Percentiles rank a stretch among this genome's conserved stretches.
phyloP scores from a whole-genome alignment of 1,284 basidiomycete species.

The Apiotrichum siamense region DNA sequence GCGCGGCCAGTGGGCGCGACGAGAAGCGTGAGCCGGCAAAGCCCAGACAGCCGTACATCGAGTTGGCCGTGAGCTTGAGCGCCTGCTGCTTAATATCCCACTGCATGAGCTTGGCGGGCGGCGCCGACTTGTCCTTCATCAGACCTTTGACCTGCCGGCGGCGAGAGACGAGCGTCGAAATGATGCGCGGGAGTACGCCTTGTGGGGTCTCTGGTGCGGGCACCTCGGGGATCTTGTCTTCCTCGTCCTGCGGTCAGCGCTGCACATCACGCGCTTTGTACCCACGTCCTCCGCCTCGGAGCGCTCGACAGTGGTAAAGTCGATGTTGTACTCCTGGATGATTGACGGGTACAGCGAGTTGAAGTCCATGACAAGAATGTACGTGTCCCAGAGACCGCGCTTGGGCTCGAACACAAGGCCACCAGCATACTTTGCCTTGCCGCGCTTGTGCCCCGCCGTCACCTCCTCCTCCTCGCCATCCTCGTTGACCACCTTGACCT shows the following conservation, averaged over 20 bases:
- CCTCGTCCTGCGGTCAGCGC: conserved; percentile 45
- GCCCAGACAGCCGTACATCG: conserved; percentile 99
- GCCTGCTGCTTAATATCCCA: conserved; percentile 97
- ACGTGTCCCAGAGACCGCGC: conserved; percentile 93
- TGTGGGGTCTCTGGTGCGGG: conserved; percentile 67
- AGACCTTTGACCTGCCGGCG: conserved; percentile 85
- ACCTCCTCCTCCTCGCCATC: conserved; percentile 57
- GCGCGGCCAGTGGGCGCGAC: conserved; percentile 88
- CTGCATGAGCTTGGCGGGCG: conserved; percentile 75
- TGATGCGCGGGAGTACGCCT: conserved; percentile 90
- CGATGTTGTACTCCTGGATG: conserved; percentile 99
- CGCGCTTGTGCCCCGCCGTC: conserved; percentile 57
- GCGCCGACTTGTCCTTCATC: conserved; percentile 83
- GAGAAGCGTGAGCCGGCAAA: conserved; percentile 97
- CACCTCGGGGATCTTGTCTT: conserved; percentile 84
- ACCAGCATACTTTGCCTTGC: conserved; percentile 96
- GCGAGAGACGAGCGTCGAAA: conserved; percentile 85
- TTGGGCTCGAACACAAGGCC: conserved; percentile 98
- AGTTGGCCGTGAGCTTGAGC: conserved; percentile 96
- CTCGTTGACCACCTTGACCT: conserved; percentile 45
- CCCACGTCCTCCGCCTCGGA: conserved; percentile 56
- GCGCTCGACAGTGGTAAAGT: conserved; percentile 91
- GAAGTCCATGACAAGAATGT: conserved; percentile 99
- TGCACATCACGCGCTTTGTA: conserved; percentile 18
- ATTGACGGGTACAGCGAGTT: conserved; percentile 99